Conservation (phyloP, 192 early-diverging fungal species). For the Dissophora ornata region DNA sequence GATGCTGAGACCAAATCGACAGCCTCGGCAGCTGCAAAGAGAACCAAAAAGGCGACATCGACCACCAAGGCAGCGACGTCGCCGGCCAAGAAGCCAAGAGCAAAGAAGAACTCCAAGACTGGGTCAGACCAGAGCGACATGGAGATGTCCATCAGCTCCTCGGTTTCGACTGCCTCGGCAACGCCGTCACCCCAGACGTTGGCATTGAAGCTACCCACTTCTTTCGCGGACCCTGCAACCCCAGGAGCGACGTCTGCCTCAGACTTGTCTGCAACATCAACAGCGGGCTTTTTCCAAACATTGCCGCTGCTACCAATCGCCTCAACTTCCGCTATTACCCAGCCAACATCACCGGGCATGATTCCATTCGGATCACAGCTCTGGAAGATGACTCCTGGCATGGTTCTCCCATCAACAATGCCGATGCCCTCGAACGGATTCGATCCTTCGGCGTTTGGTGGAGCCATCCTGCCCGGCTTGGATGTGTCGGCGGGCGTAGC, state of each 20-base stretch:
- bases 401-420: conserved; percentile 37
- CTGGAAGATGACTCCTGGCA: conserved; percentile 49
- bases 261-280: conserved; percentile 27
- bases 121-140: conserved; percentile 50
- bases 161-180: conserved; percentile 17
- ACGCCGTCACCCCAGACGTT: conserved; percentile 44
- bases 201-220: conserved; percentile 26
- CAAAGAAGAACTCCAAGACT: conserved; percentile 42
- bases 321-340: background rate
- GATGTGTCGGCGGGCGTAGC: conserved; percentile 12
- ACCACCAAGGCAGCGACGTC: conserved; percentile 13
- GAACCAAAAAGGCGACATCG: conserved; percentile 35
- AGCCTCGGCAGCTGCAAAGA: conserved; percentile 29
- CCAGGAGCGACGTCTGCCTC: conserved; percentile 3
- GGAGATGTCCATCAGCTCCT: conserved; percentile 42
- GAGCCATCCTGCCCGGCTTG: conserved; percentile 14
- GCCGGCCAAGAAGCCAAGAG: conserved; percentile 42
- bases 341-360: conserved; percentile 22
- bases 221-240: background rate
- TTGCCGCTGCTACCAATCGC: conserved; percentile 38
- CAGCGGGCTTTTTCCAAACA: conserved; percentile 44
- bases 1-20: conserved; percentile 24
- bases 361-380: conserved; percentile 35
- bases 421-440: conserved; percentile 34
- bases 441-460: conserved; percentile 35